A percentile compares a stretch with the other conserved stretches of the same genome.
phyloP scores from a whole-genome alignment of 2,329 filamentous ascomycete genomes.

The Colletotrichum acutatum region DNA sequence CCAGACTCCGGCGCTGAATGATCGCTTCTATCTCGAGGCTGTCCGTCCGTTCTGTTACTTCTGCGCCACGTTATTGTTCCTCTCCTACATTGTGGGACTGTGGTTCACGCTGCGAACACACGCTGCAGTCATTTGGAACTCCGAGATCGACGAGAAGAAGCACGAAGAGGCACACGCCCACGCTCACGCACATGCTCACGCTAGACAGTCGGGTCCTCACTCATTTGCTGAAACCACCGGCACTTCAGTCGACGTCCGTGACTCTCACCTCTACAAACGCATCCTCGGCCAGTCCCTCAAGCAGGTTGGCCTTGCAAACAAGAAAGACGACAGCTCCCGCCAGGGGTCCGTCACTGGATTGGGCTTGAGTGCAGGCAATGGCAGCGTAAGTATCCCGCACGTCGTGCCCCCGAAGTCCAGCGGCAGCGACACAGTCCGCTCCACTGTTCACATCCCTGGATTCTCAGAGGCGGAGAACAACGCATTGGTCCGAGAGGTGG shows the following conservation, averaged over 20 bases:
- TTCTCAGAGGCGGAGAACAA: constrained; percentile 86
- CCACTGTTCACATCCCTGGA: constrained; percentile 69
- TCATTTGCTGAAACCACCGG: constrained; percentile 59
- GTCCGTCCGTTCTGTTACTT: constrained; percentile 95
- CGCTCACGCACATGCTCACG: constrained; percentile 45
- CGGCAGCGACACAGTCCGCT: constrained; percentile 51
- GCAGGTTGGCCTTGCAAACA: constrained; percentile 76
- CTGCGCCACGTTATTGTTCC: constrained; percentile 84
- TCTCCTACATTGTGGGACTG: constrained; percentile 92
- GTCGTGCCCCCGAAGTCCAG: constrained; percentile 78
- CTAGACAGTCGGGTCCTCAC: constrained; percentile 48
- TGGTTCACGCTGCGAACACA: constrained; percentile 97
- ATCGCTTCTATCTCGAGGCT: constrained; percentile 89
- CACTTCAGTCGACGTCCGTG: constrained; percentile 74
- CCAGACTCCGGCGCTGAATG: constrained; percentile 83
- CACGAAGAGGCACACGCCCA: constrained; percentile 59
- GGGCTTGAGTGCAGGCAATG: constrained; percentile 48
- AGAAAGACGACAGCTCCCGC: constrained; percentile 58
- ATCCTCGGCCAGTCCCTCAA: constrained; percentile 91
- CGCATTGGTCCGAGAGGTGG: constrained; percentile 84
- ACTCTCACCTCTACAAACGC: constrained; percentile 90
- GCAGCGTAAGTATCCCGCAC: constrained; percentile 68
- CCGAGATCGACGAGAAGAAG: constrained; percentile 82
- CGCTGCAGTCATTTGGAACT: constrained; percentile 96
- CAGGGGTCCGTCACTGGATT: constrained; percentile 47